phyloP scores from a whole-genome alignment of 2,329 filamentous ascomycete species.

The Lasiodiplodia hormozganensis region DNA sequence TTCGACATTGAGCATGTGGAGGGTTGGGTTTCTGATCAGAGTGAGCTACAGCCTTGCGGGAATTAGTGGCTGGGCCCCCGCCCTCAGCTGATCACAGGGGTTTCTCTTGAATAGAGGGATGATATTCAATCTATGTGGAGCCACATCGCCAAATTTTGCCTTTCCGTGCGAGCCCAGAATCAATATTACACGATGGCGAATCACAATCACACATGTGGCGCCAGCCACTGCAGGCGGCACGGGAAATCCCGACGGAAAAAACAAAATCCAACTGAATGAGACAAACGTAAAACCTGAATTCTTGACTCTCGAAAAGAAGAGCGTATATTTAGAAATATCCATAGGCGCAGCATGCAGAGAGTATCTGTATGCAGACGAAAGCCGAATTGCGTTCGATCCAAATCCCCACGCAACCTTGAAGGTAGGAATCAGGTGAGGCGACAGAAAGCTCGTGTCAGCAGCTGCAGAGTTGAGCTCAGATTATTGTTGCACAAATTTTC shows the following conservation, averaged over 20 bases:
- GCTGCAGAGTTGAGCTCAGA: background rate
- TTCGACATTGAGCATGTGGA: background rate
- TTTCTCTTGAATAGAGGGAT: too few relatives aligned
- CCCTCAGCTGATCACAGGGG: too few relatives aligned
- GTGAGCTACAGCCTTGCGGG: background rate
- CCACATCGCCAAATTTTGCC: background rate
- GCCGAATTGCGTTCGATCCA: background rate
- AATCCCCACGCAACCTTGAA: background rate
- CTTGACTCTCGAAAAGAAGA: too few relatives aligned
- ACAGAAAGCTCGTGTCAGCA: background rate
- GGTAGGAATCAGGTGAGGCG: background rate
- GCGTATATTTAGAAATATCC: background rate
- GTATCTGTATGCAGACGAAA: background rate
- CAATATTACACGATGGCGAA: background rate
- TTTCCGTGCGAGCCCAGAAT: background rate
- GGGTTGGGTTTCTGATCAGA: background rate
- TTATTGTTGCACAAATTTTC: background rate
- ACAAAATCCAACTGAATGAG: rapidly evolving
- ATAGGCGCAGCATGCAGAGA: background rate
- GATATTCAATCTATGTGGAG: too few relatives aligned
- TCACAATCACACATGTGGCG: background rate
- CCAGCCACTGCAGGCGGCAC: background rate
- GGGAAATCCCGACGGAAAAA: background rate
- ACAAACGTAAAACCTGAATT: background rate
- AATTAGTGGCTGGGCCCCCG: too few relatives aligned